Evolutionary conservation across 495 filamentous ascomycete genomes (phyloP), one percentile per base, ranked within the genome.

Genomic region (Penicillium fimorum): DNA sequence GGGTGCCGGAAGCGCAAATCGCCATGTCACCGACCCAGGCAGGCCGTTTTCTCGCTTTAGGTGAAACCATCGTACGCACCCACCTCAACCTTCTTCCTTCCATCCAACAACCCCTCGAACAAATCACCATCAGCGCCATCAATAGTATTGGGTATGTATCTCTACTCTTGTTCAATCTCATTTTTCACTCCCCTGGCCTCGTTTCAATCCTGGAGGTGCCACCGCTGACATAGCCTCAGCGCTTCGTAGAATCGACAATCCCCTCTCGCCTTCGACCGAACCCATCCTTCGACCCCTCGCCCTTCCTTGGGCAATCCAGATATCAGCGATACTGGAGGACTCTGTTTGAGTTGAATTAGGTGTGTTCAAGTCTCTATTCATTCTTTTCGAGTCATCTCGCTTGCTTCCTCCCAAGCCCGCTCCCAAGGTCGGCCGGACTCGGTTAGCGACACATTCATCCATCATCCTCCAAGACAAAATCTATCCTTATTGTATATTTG

Each of bases 191-290:
- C 55, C 27, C 24, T 55, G 47, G 13, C 32, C 32, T 58, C 58
- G 30, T 58, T 58, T 70, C 55, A 58, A 50, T 62, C 62, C 50
- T 63, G 55, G 63, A 59, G 69, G 67, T 70, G 58, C 60, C 71
- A 74, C 64, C 70, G 71, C 74, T 77, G 71, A 75, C 74, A 69
- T 71, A 66, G 67, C 67, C 67, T 65, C 69, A 74, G 68, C 72
- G 72, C 72, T 72, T 74, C 63, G 66, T 71, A 71, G 68, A 71
- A 65, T 65, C 60, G 58, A 64, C 64, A 61, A 64, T 64, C 68
- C 59, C 60, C 67, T 65, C 69, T 54, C 65, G 63, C 58, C 58
- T 47, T 61, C 61, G 45, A 59, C 58, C 55, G 40, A 55, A 58
- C 55, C 57, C 57, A 55, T 58, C 58, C 50, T 53, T 54, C 30